Base-by-base conservation (phyloP, 2,329 filamentous ascomycete genomes). In the Colletotrichum sp. region DNA sequence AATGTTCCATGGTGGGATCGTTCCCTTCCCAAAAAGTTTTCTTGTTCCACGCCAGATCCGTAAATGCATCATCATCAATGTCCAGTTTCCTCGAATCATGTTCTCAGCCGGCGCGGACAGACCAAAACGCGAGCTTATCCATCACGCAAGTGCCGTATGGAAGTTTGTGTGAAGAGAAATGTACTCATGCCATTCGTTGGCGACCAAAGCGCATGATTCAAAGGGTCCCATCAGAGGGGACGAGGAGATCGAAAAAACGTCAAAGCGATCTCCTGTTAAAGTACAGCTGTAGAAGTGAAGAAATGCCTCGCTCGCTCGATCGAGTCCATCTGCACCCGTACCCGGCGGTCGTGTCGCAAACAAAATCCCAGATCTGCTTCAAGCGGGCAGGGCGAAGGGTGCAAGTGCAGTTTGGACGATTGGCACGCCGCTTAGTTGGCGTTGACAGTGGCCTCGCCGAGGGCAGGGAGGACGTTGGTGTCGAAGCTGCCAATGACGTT, bases 401-500 rank as follows among this genome's bases (percentile, higher is more conserved):
- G 71, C 75, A 71, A 71, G 36, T 77, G 71, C 63, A 56, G 48
- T 58, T 70, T 66, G 55, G 52, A 48, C 26, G 24, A 59, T 9
- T 52, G 16, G 78, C 72, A 21, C 56, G 52, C 12, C 59, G 59
- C 65, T 77, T 76, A 79, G 26, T 70, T 77, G 43, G 59, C 65
- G 62, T 85, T 69, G 43, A 73, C 79, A 21, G 78, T 77, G 58
- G 81, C 67, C 76, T 85, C 78, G 73, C 83, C 83, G 63, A 84
- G 80, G 48, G 90, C 86, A 52, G 79, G 77, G 64, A 87, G 79
- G 48, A 92, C 88, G 80, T 92, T 92, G 14, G 77, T 76, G 75
- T 79, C 87, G 78, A 90, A 92, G 34, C 81, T 76, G 75, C 89
- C 90, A 56, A 83, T 87, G 61, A 88, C 85, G 84, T 92, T 92